Evolutionary conservation across 768 basidiomycete genomes (phyloP).

Genomic region (Tylopilus balloui): DNA sequence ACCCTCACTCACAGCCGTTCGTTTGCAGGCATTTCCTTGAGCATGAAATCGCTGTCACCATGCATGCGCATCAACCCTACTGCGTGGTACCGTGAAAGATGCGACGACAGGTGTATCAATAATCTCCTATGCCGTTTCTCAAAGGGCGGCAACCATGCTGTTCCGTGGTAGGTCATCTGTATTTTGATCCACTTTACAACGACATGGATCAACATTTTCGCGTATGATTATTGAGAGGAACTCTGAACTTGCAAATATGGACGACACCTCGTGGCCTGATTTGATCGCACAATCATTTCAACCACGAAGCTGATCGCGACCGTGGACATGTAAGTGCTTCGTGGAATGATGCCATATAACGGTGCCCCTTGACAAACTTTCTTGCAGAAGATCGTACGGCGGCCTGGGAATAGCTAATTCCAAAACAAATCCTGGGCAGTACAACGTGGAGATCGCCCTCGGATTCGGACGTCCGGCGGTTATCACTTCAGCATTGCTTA

Average conservation of each 20-base stretch:
- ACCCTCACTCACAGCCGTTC: background rate
- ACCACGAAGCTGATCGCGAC: background rate
- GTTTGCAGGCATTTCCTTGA: slow-evolving; percentile 10
- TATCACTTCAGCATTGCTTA: slow-evolving; percentile 24
- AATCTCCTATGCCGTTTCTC: slow-evolving; percentile 1
- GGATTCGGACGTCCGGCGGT: slow-evolving; percentile 27
- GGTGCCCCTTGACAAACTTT: background rate
- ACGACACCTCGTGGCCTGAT: background rate
- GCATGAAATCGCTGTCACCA: slow-evolving; percentile 19
- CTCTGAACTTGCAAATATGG: too few relatives aligned
- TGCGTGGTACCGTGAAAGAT: background rate
- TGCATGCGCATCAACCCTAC: background rate
- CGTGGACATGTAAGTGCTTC: background rate
- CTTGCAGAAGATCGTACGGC: slow-evolving; percentile 28
- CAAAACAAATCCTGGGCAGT: slow-evolving; percentile 26
- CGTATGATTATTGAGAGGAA: slow-evolving; percentile 1
- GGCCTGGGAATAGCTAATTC: slow-evolving; percentile 32
- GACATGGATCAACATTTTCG: background rate
- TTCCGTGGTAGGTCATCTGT: slow-evolving; percentile 3
- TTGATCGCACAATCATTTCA: slow-evolving; percentile 4
- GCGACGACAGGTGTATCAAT: slow-evolving; percentile 1
- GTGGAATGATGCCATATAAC: background rate
- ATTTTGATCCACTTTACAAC: background rate
- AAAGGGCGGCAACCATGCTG: background rate
- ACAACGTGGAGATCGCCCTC: slow-evolving; percentile 30